Conservation (phyloP, 108 stramenopile species). For the Skeletonema grethae region DNA sequence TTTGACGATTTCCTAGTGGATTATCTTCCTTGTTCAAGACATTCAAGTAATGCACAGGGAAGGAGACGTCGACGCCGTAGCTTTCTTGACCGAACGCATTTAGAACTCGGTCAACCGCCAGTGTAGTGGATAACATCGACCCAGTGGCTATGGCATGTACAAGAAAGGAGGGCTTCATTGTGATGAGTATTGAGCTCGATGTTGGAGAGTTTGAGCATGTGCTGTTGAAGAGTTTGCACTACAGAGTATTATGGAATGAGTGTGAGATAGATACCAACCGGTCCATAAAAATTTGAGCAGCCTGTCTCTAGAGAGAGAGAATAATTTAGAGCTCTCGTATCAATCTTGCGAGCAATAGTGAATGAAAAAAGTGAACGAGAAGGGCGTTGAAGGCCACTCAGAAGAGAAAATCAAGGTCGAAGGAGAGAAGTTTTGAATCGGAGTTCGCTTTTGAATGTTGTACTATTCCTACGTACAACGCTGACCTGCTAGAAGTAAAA, state of each 20-base stretch:
- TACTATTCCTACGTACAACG: neutral
- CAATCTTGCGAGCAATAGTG: neutral
- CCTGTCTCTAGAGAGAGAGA: neutral
- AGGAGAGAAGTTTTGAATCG: neutral
- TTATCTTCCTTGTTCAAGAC: conserved; percentile 26
- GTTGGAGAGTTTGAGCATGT: neutral
- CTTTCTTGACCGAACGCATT: conserved; percentile 44
- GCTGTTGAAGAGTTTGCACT: neutral
- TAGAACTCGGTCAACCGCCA: conserved; percentile 20
- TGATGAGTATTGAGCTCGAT: neutral
- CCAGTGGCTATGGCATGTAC: conserved; percentile 9
- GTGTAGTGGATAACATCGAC: conserved; percentile 9
- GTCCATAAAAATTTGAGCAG: conserved; percentile 9
- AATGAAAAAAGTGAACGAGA: conserved; percentile 6
- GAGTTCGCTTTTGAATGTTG: neutral
- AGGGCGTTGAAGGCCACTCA: neutral
- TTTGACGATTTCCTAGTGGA: conserved; percentile 56
- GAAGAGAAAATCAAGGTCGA: neutral
- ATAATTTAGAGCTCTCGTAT: neutral
- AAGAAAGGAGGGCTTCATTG: conserved; percentile 40
- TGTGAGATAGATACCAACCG: neutral
- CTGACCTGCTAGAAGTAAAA: no score
- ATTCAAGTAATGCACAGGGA: conserved; percentile 67
- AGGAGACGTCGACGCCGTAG: conserved; percentile 84
- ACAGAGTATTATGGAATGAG: neutral